These are phyloP conservation scores for Tulasnella sp. DNA, from an alignment of 768 basidiomycete genomes.

Conservation along the genomic window DNA sequence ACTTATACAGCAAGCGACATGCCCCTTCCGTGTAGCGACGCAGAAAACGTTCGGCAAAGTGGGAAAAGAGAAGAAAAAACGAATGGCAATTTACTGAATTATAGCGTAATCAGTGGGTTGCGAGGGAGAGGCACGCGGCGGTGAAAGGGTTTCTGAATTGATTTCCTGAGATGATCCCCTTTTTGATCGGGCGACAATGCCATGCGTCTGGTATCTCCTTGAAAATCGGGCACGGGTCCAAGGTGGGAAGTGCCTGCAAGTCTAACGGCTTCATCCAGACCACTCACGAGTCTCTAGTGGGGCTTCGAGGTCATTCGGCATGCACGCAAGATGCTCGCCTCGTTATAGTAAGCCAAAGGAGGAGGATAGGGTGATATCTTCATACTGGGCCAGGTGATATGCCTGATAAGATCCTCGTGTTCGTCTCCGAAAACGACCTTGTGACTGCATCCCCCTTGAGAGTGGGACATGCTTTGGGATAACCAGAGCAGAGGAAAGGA, in stretches of 20 bases:
- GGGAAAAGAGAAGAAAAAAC: not conserved
- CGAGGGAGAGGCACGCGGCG: constrained; percentile 3
- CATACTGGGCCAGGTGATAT: constrained; percentile 1
- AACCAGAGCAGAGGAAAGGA: constrained; percentile 9
- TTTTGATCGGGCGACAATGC: constrained; percentile 11
- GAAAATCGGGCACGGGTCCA: constrained; percentile 10
- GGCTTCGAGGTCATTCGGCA: constrained; percentile 5
- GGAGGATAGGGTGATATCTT: constrained; percentile 2
- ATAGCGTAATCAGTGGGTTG: not conserved
- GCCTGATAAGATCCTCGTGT: constrained; percentile 2
- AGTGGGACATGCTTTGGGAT: not conserved
- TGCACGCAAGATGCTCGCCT: not conserved
- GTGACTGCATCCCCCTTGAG: not conserved
- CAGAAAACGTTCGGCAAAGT: not conserved
- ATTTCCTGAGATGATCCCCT: constrained; percentile 12
- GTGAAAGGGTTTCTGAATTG: constrained; percentile 5
- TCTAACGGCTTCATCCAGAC: constrained; percentile 13
- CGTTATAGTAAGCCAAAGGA: not conserved
- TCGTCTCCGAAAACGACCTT: constrained; percentile 9
- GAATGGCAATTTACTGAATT: not conserved
- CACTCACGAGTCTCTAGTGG: not conserved
- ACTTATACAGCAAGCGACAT: not conserved
- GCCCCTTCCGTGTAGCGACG: not conserved
- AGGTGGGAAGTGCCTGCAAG: constrained; percentile 7
- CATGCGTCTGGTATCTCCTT: constrained; percentile 11